Conservation (phyloP, 2,329 filamentous ascomycete species). For the Colletotrichum australisinense region DNA sequence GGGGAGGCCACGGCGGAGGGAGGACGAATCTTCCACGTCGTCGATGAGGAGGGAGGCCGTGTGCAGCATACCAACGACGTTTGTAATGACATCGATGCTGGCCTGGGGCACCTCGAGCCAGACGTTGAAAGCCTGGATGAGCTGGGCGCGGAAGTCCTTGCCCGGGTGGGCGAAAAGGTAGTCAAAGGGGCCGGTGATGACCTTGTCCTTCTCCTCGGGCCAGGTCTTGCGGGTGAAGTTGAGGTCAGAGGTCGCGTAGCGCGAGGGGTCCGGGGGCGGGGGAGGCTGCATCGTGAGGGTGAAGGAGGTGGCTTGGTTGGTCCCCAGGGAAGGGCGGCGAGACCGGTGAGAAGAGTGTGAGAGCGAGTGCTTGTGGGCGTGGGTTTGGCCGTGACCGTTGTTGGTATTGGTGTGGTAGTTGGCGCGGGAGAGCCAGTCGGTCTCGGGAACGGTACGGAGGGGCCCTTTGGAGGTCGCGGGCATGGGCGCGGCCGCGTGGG, state of each 20-base stretch:
- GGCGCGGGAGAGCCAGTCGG: slow-evolving; percentile 62
- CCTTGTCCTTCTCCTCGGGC: slow-evolving; percentile 80
- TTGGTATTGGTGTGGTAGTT: slow-evolving; percentile 48
- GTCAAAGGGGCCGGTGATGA: slow-evolving; percentile 82
- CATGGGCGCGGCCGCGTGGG: slow-evolving; percentile 34
- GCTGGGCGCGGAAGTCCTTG: slow-evolving; percentile 84
- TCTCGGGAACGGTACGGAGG: slow-evolving; percentile 68
- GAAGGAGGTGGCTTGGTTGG: slow-evolving; percentile 42
- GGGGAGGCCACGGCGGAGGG: slow-evolving; percentile 81
- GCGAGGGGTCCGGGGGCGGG: slow-evolving; percentile 59
- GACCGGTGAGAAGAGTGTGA: slow-evolving; percentile 23
- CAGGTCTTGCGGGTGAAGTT: slow-evolving; percentile 68
- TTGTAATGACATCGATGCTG: slow-evolving; percentile 79
- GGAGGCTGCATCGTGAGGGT: slow-evolving; percentile 51
- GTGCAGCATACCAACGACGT: slow-evolving; percentile 86
- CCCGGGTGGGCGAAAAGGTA: slow-evolving; percentile 84
- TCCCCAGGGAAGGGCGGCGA: slow-evolving; percentile 35
- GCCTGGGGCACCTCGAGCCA: slow-evolving; percentile 81
- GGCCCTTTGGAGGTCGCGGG: slow-evolving; percentile 51
- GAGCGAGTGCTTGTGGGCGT: slow-evolving; percentile 15
- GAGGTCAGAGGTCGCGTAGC: slow-evolving; percentile 67
- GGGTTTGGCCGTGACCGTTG: slow-evolving; percentile 12
- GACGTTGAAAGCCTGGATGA: slow-evolving; percentile 84
- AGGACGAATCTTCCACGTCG: slow-evolving; percentile 86
- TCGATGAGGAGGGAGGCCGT: slow-evolving; percentile 87